Conservation (phyloP, 2,329 filamentous ascomycete species). For the Xylaria sp. region DNA sequence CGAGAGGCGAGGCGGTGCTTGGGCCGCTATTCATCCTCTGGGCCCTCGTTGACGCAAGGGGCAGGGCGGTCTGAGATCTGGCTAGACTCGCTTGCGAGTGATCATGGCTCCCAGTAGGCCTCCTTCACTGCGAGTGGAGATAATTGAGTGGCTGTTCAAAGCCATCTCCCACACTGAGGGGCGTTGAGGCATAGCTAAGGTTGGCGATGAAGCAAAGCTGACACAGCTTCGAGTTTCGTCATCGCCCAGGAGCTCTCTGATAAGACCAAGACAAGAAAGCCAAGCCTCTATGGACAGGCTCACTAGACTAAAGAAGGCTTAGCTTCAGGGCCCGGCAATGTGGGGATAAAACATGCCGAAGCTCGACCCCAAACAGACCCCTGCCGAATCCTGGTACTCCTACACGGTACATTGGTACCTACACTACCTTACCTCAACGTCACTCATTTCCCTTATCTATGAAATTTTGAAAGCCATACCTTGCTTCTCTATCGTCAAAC, state of each 20-base stretch:
- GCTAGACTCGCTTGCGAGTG: constrained; percentile 1
- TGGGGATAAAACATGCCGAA: constrained; percentile 34
- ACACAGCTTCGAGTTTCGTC: constrained; percentile 55
- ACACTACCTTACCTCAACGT: neutral
- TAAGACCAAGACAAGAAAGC: constrained; percentile 36
- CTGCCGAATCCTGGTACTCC: neutral
- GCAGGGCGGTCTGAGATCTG: neutral
- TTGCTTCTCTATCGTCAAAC: too few relatives aligned
- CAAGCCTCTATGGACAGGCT: constrained; percentile 15
- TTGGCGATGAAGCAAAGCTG: constrained; percentile 54
- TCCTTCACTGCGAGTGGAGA: neutral
- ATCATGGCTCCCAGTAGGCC: neutral
- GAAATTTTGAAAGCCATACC: neutral
- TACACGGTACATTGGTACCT: neutral
- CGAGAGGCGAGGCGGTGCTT: constrained; percentile 12
- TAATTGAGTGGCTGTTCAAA: neutral
- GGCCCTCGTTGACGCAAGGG: neutral
- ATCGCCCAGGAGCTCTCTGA: constrained; percentile 33
- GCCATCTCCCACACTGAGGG: constrained; percentile 22
- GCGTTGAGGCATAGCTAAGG: constrained; percentile 37
- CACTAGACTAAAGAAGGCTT: constrained; percentile 29
- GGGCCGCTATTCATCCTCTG: neutral
- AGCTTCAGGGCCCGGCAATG: constrained; percentile 28
- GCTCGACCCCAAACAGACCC: constrained; percentile 23
- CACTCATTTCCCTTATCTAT: constrained; percentile 9